Evolutionary conservation across 75 land plant species (phyloP), one percentile per base, ranked within the genome.

Genomic region (Pseudotsuga menziesii): DNA sequence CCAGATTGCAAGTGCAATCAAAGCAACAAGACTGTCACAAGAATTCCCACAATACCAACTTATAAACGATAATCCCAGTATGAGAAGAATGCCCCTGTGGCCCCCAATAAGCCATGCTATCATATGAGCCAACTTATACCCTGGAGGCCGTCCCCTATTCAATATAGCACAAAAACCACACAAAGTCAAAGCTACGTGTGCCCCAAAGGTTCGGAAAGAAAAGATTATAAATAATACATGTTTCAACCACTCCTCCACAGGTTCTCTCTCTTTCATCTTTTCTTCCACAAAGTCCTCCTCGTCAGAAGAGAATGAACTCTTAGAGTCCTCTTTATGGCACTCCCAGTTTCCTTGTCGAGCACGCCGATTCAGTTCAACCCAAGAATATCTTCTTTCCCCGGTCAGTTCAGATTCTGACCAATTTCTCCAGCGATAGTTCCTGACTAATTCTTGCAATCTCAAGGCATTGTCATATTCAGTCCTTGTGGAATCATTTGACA

Each of bases 71-170:
- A 91, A 85, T 62, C 80, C 82, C 64, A 87, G 56, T 29, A 85
- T 78, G 2, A 90, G 80, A 58, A 84, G 75, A 23, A 90, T 76
- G 11, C 95, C 95, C 23, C 81, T 86, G 60, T 84, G 82, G 15
- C 93, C 95, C 19, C 95, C 93, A 57, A 93, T 63, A 69, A 87
- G n/a, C 95, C 93, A 93, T 27, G 95, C 88, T 66, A 83, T 72
- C 44, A 79, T 32, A 63, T 84, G 85, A 39, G 94, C 95, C 6
- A 86, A 61, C 76, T 87, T 92, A 35, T 91, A 92, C 3, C 93
- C 89, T 23, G 79, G 58, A 72, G 88, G 88, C 60, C 91, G 72
- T 54, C 87, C 78, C 59, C 75, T 62, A 73, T 92, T 88, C 14
- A 87, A 58, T 64, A 87, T 66, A 61, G 88, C 84, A 60, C 73